Percentiles rank a stretch among this genome's conserved stretches.
These are phyloP conservation scores for Ganoderma resinaceum DNA, from an alignment of 1,284 basidiomycete species.

Conservation along the genomic window DNA sequence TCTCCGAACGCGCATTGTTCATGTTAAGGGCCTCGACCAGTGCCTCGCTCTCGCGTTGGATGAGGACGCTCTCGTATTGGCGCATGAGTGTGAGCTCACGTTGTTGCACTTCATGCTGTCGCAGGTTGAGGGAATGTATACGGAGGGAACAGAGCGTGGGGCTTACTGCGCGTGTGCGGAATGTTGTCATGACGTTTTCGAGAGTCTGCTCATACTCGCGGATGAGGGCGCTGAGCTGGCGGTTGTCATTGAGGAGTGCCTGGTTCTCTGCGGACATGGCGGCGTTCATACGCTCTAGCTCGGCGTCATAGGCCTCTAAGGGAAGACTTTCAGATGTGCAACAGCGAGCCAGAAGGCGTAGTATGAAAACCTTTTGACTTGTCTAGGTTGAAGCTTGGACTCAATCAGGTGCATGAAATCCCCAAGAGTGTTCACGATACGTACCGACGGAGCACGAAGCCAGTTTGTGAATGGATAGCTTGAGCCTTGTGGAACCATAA, in stretches of 20 bases:
- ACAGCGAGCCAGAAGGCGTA: neutral
- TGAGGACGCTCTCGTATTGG: slow-evolving; percentile 89
- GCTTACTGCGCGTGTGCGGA: slow-evolving; percentile 89
- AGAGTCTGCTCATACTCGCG: slow-evolving; percentile 98
- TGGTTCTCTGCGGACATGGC: slow-evolving; percentile 89
- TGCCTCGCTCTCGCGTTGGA: slow-evolving; percentile 79
- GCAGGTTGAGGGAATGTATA: slow-evolving; percentile 15
- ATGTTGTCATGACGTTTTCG: slow-evolving; percentile 94
- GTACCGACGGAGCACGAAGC: slow-evolving; percentile 89
- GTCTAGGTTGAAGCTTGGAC: slow-evolving; percentile 85
- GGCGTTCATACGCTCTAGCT: slow-evolving; percentile 90
- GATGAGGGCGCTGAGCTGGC: slow-evolving; percentile 88
- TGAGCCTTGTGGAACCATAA: slow-evolving; percentile 52
- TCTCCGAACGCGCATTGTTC: slow-evolving; percentile 70
- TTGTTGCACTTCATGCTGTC: slow-evolving; percentile 91
- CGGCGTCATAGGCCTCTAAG: slow-evolving; percentile 90
- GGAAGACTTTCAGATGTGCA: neutral
- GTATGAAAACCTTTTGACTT: slow-evolving; percentile 76
- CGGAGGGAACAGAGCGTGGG: slow-evolving; percentile 15
- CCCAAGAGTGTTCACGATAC: slow-evolving; percentile 32
- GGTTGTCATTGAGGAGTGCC: slow-evolving; percentile 91
- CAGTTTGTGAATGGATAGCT: slow-evolving; percentile 78
- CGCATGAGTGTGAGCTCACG: slow-evolving; percentile 91
- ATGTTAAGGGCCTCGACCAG: slow-evolving; percentile 66
- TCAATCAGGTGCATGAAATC: slow-evolving; percentile 2